Percentiles rank a stretch among this genome's conserved stretches.
Conservation (phyloP, 805 yeast genomes). For the Wickerhamomyces ciferrii region DNA sequence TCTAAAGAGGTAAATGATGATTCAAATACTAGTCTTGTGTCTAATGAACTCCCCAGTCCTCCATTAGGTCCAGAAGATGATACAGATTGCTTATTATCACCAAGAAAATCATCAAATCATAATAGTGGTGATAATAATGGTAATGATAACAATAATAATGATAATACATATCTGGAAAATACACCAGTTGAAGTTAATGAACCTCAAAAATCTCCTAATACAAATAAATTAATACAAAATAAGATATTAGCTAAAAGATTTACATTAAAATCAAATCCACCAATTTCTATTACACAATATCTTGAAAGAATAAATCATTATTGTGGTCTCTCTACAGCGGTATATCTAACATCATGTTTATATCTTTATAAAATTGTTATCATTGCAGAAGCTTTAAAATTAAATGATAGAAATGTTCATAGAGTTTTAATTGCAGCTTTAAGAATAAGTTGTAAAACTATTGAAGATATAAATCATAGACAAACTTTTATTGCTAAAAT, state of each 20-base stretch:
- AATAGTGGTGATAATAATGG: not conserved
- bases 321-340: conserved; percentile 23
- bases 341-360: conserved; percentile 19
- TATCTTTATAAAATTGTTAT: conserved; percentile 20
- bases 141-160: not conserved
- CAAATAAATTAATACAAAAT: conserved; percentile 8
- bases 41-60: not conserved
- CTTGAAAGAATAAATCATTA: conserved; percentile 23
- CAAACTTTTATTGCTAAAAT: conserved; percentile 40
- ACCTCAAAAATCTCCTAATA: not conserved
- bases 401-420: conserved; percentile 37
- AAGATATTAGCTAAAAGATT: conserved; percentile 18
- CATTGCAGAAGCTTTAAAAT: conserved; percentile 10
- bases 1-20: not conserved
- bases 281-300: conserved; percentile 18
- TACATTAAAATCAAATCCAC: conserved; percentile 17
- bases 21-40: not conserved
- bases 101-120: conserved; percentile 6
- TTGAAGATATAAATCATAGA: conserved; percentile 41
- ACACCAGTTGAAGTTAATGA: not conserved
- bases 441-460: conserved; percentile 39
- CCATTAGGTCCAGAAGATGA: not conserved
- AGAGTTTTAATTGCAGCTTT: conserved; percentile 38
- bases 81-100: conserved; percentile 10
- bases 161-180: not conserved